Evolutionary conservation across 495 filamentous ascomycete genomes (phyloP).

Genomic region (Annulohypoxylon maeteangense): DNA sequence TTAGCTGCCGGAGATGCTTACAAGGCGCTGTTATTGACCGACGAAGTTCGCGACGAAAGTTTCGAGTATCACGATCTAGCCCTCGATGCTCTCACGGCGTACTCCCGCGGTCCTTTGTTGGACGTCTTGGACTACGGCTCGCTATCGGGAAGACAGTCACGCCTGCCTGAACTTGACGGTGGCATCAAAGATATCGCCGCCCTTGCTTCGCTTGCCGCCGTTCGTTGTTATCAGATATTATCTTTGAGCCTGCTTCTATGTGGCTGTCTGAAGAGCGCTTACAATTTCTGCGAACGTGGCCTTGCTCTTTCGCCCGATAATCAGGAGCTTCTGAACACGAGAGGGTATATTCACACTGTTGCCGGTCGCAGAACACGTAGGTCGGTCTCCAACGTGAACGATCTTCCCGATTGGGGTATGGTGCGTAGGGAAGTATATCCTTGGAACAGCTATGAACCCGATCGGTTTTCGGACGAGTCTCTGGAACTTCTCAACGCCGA

Average conservation of each 20-base stretch:
- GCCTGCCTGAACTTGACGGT: constrained; percentile 49
- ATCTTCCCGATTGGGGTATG: constrained; percentile 75
- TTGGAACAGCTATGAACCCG: constrained; percentile 91
- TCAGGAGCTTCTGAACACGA: constrained; percentile 58
- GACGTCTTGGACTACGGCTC: constrained; percentile 55
- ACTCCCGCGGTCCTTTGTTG: constrained; percentile 46
- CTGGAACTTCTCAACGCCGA: constrained; percentile 73
- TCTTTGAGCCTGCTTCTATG: constrained; percentile 71
- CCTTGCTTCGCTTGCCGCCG: constrained; percentile 56
- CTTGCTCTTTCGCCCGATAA: constrained; percentile 56
- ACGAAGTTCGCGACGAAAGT: constrained; percentile 77
- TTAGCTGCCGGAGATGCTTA: constrained; percentile 92
- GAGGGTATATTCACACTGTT: constrained; percentile 59
- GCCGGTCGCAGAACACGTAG: constrained; percentile 54
- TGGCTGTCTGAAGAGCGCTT: constrained; percentile 76
- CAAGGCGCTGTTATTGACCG: constrained; percentile 82
- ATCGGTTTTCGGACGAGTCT: constrained; percentile 77
- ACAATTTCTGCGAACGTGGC: constrained; percentile 69
- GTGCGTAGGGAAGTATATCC: constrained; percentile 91
- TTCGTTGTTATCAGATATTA: constrained; percentile 66
- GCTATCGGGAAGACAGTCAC: constrained; percentile 51
- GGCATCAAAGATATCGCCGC: constrained; percentile 40
- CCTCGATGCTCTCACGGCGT: constrained; percentile 51
- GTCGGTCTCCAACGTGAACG: constrained; percentile 58
- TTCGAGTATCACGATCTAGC: constrained; percentile 73